Conservation (phyloP, 352 stramenopile genomes). For the Aphanomyces euteiches region DNA sequence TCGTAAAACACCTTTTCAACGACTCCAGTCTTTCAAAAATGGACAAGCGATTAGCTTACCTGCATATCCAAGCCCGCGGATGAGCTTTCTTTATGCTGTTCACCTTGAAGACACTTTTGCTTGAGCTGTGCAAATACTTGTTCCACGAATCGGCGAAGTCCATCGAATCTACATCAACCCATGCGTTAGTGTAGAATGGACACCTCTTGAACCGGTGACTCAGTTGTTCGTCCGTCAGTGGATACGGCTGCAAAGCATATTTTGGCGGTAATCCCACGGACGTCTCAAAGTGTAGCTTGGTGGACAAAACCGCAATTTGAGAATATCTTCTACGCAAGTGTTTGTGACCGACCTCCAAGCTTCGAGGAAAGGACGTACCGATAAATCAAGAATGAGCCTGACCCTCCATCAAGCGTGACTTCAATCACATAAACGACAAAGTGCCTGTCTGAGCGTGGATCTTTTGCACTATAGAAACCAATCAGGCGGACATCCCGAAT, state of each 20-base stretch:
- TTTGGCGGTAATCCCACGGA: conserved; percentile 67
- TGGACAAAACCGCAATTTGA: conserved; percentile 56
- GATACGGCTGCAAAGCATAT: conserved; percentile 76
- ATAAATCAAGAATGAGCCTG: conserved; percentile 62
- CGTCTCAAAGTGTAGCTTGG: conserved; percentile 66
- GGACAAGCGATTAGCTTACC: neutral
- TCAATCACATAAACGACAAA: conserved; percentile 78
- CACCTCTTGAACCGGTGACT: conserved; percentile 47
- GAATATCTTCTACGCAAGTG: conserved; percentile 52
- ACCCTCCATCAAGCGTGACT: conserved; percentile 39
- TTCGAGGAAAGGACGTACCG: conserved; percentile 31
- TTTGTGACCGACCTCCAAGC: neutral
- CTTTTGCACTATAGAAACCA: conserved; percentile 73
- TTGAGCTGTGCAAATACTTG: conserved; percentile 49
- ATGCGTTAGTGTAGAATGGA: neutral
- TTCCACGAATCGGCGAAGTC: conserved; percentile 50
- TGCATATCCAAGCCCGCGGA: conserved; percentile 73
- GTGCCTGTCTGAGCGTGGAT: conserved; percentile 41
- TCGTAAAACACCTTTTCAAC: conserved; percentile 53
- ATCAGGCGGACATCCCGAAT: conserved; percentile 70
- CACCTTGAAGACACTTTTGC: conserved; percentile 45
- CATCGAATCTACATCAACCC: conserved; percentile 34
- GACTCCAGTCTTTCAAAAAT: too few relatives aligned
- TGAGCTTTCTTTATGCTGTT: conserved; percentile 60
- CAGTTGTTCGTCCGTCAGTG: conserved; percentile 56